Evolutionary conservation across 768 basidiomycete genomes (phyloP), one percentile per base, ranked within the genome.

Genomic region (Cystobasidiopsis lactophilus): DNA sequence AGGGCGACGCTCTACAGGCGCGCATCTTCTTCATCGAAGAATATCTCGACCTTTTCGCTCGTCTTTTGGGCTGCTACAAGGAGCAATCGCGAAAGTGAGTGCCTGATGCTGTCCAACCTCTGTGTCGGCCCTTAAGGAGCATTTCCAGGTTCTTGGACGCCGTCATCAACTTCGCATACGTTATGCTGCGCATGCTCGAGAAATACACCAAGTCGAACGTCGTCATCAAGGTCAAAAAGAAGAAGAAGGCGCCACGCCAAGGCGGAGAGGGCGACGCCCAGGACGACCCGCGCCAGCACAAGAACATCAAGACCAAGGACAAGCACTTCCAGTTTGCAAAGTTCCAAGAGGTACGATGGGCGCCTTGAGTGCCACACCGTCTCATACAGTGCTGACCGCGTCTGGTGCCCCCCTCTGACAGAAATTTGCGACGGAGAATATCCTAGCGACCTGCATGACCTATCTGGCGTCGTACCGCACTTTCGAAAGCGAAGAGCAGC

Each of bases 21-120:
- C 85, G 93, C 65, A 71, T 98, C 24, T 80, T 95, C 62, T 96
- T 95, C 69, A 88, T 88, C 60, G 88, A 85, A 31, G 86, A 95
- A 58, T 78, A 89, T 18, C 77, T 96, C 51, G 89, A 96, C 59
- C 76, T 86, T 23, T 75, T 86, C 0, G 69, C 88, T 40, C 79
- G 81, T 24, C 79, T 82, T 51, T 66, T 96, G 46, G 71, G 75
- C 45, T 70, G 71, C 24, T 95, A 86, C 71, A 82, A 79, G 58
- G 75, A 80, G 43, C 85, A 83, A 58, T 69, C 69, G 2, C 52
- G 26, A n/a, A n/a, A n/a, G n/a, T n/a, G n/a, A 19, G 23, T 5
- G 5, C 37, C 30, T 37, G 23, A 13, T 2, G 14, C n/a, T 26
- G 30, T 30, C 38, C 1, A 9, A 3, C 1, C 68, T 80, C 2